Evolutionary conservation across 768 basidiomycete species (phyloP).

Genomic region (Lactifluus echinatus): DNA sequence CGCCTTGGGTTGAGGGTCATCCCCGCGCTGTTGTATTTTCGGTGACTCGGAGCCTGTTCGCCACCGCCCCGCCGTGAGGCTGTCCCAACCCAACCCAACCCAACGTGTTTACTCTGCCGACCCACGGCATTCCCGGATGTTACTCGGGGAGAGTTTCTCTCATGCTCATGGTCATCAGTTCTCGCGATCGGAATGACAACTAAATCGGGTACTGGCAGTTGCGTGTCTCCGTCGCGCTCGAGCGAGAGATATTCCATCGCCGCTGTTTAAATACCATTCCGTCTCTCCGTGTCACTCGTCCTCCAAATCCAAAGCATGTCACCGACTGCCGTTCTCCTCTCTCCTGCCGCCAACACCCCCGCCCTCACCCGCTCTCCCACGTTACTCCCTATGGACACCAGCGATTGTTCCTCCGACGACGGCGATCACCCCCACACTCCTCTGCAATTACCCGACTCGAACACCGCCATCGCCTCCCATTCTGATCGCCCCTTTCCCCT

Average conservation of each 20-base stretch:
- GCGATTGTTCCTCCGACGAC: slow-evolving; percentile 20
- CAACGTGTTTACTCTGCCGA: background rate
- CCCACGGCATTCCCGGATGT: background rate
- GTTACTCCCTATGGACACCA: slow-evolving; percentile 12
- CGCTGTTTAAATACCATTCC: slow-evolving; percentile 12
- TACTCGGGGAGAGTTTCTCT: no score
- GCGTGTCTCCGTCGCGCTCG: background rate
- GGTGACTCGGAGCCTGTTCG: slow-evolving; percentile 10
- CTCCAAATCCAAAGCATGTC: background rate
- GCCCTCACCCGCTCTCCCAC: slow-evolving; percentile 10
- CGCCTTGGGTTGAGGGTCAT: slow-evolving; percentile 7
- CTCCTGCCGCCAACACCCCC: slow-evolving; percentile 7
- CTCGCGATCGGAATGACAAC: background rate
- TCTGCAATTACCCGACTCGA: slow-evolving; percentile 14
- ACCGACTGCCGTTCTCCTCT: background rate
- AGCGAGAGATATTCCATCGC: background rate
- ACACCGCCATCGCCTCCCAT: slow-evolving; percentile 6
- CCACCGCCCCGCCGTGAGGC: background rate
- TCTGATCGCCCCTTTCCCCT: slow-evolving; percentile 2
- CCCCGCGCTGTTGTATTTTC: background rate
- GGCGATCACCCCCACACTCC: slow-evolving; percentile 20
- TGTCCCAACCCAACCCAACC: background rate
- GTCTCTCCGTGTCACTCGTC: background rate
- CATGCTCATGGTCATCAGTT: no score
- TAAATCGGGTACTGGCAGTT: background rate